Evolutionary conservation across 768 basidiomycete species (phyloP).

Genomic region (Lactarius sanguifluus): DNA sequence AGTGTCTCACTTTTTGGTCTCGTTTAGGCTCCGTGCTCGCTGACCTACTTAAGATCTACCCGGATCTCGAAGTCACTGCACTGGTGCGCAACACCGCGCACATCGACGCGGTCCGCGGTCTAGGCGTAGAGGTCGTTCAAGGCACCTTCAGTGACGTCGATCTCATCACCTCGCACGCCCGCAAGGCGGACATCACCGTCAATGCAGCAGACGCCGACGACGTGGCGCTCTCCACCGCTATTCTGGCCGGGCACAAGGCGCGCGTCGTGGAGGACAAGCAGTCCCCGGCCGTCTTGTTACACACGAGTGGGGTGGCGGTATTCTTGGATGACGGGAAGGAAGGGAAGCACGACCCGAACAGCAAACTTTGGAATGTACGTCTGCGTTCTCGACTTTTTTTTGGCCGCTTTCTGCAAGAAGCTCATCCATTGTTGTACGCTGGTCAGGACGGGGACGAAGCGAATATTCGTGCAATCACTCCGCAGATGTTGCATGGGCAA

Average conservation of each 20-base stretch:
- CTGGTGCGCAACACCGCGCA: slow-evolving; percentile 20
- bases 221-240: slow-evolving; percentile 11
- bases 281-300: slow-evolving; percentile 6
- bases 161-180: slow-evolving; percentile 11
- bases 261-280: slow-evolving; percentile 14
- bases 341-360: slow-evolving; percentile 13
- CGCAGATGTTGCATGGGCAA: slow-evolving; percentile 19
- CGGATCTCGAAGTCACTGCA: slow-evolving; percentile 17
- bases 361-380: slow-evolving; percentile 23
- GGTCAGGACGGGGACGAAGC: slow-evolving; percentile 22
- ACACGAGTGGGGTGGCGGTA: slow-evolving; percentile 22
- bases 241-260: slow-evolving; percentile 19
- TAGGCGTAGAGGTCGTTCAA: slow-evolving; percentile 13
- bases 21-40: slow-evolving; percentile 18
- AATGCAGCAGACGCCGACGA: slow-evolving; percentile 19
- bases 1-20: not conserved
- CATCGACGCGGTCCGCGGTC: not conserved
- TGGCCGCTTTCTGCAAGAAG: not conserved
- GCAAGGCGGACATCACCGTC: slow-evolving; percentile 11
- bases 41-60: not conserved
- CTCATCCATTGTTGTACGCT: not conserved
- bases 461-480: slow-evolving; percentile 20
- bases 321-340: slow-evolving; percentile 13
- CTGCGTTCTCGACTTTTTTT: not conserved
- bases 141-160: slow-evolving; percentile 15